Conservation (phyloP, 208 protist species). For the Crithidia mellificae region DNA sequence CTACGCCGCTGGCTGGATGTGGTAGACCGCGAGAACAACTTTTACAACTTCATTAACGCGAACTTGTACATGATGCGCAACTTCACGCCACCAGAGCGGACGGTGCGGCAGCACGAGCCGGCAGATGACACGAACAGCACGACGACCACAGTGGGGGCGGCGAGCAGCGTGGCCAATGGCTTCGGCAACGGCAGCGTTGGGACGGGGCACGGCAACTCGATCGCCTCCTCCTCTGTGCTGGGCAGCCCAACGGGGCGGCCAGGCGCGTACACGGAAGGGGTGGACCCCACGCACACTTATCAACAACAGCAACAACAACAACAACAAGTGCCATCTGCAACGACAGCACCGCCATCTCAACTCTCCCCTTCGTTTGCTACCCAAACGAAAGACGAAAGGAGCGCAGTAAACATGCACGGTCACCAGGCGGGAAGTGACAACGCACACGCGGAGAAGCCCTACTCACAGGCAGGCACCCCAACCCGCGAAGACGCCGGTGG, state of each 20-base stretch:
- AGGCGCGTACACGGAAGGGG: background rate
- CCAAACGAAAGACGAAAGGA: too few species aligned
- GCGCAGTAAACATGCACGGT: too few species aligned
- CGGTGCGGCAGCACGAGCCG: constrained; percentile 28
- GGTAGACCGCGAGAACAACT: constrained; percentile 50
- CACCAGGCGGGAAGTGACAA: too few species aligned
- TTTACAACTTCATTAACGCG: constrained; percentile 45
- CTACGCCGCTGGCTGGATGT: constrained; percentile 39
- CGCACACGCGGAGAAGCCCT: too few species aligned
- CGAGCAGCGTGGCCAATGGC: background rate
- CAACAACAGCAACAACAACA: too few species aligned
- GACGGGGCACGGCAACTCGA: constrained; percentile 4
- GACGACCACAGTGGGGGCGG: constrained; percentile 3
- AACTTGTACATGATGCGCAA: constrained; percentile 41
- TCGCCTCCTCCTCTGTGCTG: constrained; percentile 1
- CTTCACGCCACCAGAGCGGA: constrained; percentile 43
- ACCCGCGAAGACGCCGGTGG: background rate
- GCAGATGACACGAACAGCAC: constrained; percentile 2
- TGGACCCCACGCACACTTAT: background rate
- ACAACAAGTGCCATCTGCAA: too few species aligned
- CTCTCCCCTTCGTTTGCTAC: too few species aligned
- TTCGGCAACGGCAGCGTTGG: constrained; percentile 8
- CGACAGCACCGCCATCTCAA: too few species aligned
- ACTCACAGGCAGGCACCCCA: background rate
- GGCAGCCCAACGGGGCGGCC: background rate